Percentiles rank a stretch among this genome's conserved stretches.
phyloP scores from a whole-genome alignment of 169 alveolate species.

The Cryptosporidium sp. region DNA sequence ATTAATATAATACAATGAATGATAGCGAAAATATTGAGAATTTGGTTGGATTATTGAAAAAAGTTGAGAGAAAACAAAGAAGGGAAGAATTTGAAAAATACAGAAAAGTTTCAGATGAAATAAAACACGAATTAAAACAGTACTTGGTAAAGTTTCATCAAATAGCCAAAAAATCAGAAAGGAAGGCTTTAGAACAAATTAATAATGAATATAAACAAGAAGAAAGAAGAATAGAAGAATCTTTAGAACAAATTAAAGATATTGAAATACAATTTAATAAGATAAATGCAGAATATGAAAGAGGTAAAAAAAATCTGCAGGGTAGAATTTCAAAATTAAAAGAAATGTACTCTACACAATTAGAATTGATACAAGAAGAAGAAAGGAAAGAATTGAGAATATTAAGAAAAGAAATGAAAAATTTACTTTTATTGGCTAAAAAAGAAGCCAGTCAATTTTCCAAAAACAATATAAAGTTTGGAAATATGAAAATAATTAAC shows the following conservation, averaged over 20 bases:
- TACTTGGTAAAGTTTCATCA: conserved; percentile 14
- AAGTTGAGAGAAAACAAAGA: conserved; percentile 55
- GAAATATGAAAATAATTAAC: conserved; percentile 16
- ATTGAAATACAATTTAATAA: conserved; percentile 12
- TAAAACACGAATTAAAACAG: conserved; percentile 15
- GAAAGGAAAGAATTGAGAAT: conserved; percentile 55
- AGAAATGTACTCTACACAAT: not conserved
- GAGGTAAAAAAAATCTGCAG: conserved; percentile 15
- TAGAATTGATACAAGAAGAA: conserved; percentile 51
- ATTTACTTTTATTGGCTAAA: conserved; percentile 17
- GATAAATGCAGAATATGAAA: conserved; percentile 35
- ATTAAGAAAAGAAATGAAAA: conserved; percentile 46
- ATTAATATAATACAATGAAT: conserved; percentile 12
- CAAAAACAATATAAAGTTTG: conserved; percentile 30
- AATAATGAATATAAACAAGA: conserved; percentile 17
- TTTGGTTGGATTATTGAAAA: conserved; percentile 57
- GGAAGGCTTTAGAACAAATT: conserved; percentile 18
- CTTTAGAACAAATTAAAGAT: conserved; percentile 21
- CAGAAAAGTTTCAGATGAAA: not conserved
- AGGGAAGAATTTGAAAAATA: conserved; percentile 57
- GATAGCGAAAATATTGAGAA: conserved; percentile 57
- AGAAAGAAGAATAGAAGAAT: conserved; percentile 18
- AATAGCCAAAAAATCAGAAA: conserved; percentile 20
- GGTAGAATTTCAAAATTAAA: conserved; percentile 10
- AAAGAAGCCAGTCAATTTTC: conserved; percentile 57